Base-by-base conservation (phyloP, 1,139 yeast genomes). In the Zygosaccharomyces pseudobailii region DNA sequence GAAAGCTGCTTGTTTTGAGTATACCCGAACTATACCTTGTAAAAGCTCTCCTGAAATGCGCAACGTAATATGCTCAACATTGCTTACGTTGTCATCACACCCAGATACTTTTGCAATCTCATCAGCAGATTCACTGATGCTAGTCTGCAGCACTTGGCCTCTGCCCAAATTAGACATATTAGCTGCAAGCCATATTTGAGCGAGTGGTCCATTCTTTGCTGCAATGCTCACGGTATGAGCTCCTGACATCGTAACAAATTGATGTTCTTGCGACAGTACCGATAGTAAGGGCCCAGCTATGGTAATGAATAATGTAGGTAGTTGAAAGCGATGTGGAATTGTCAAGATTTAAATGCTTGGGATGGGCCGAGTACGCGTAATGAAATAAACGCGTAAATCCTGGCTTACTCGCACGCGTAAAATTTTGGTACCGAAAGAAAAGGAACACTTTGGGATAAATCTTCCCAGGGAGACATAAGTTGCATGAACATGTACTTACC, bases 111-210 rank as follows among this genome's bases (percentile, higher is more conserved):
- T 63, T 9, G 73, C 73, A 53, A 78, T 75, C 39, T 72, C 85
- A 46, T 74, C 72, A 4, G 89, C 82, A 1, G 95, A 84, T 52
- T 82, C 76, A 17, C 78, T 67, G 52, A 90, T 83, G 61, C 85
- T 79, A 21, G 96, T 82, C 58, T 78, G 82, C 45, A 88, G 70
- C 43, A 86, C 75, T 62, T 89, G 92, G 49, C 79, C 80, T 62
- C 87, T 86, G 40, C 95, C 77, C 40, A 90, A 75, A 58, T 85
- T 86, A 60, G 83, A 80, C 67, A 87, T 76, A 63, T 87, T 89
- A 30, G 96, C 92, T 3, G 97, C 97, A 46, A 90, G 75, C 97
- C 97, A 90, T 13, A 88, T 92, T 56, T 84, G 86, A 5, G 95
- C 95, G 57, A 89, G 71, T 1, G 96, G 95, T 3, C 95, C 94